Conservation (phyloP, 352 stramenopile species). For the Aphanomyces euteiches region DNA sequence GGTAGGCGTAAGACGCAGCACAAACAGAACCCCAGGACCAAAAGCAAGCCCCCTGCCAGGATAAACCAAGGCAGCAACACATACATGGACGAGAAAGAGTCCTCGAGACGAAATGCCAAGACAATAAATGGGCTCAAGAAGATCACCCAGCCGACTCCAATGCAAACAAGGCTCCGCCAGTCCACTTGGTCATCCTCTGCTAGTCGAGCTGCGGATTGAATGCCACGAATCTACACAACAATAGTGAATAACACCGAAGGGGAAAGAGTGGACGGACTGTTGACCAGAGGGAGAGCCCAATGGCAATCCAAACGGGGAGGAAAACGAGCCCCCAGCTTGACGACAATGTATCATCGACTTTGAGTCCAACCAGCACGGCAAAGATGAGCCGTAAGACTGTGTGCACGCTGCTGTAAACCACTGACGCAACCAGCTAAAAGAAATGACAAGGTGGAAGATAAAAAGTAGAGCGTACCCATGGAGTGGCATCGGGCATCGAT, state of each 20-base stretch:
- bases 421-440: neutral
- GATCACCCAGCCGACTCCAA: conserved; percentile 45
- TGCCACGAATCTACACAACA: conserved; percentile 34
- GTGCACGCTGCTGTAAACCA: neutral
- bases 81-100: conserved; percentile 62
- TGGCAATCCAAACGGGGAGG: conserved; percentile 67
- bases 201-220: neutral
- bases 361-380: conserved; percentile 56
- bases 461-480: neutral
- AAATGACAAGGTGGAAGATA: neutral
- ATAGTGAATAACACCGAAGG: neutral
- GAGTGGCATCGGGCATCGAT: conserved; percentile 42
- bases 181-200: neutral
- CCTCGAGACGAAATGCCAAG: conserved; percentile 59
- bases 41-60: conserved; percentile 32
- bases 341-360: conserved; percentile 56
- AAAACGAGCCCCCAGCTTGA: conserved; percentile 79
- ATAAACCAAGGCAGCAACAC: conserved; percentile 78
- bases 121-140: conserved; percentile 56
- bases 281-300: conserved; percentile 25
- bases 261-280: conserved; percentile 30
- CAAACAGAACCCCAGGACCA: neutral
- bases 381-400: conserved; percentile 44
- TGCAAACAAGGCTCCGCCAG: conserved; percentile 15
- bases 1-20: conserved; percentile 8